Evolutionary conservation across 345 rosid species (phyloP), one percentile per base, ranked within the genome.

Genomic region (Physaria fendleri): DNA sequence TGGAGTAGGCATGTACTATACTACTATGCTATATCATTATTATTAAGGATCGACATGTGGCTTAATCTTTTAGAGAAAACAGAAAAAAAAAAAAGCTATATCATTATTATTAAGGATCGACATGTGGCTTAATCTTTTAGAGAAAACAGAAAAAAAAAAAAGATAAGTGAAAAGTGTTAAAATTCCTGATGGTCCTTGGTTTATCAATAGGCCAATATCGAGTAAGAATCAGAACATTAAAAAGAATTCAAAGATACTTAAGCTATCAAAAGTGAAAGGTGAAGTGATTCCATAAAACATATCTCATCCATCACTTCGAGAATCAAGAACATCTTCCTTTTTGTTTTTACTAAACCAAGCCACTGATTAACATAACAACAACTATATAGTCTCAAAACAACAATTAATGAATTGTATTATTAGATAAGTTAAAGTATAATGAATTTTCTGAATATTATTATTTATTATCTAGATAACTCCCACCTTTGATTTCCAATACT

Each of bases 251-350:
- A n/a, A 41, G 52, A 58, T 58, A 30, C 50, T 50, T 17, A 29
- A 59, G 24, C 39, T 59, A 48, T 18, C 24, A 49, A 50, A 41
- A 50, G 39, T 50, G 71, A 58, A 41, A 50, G 38, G 16, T 25
- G 65, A 24, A 24, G 46, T 67, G 66, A 51, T 51, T 51, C 72
- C 54, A 21, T 17, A 44, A 32, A 30, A 40, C 17, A 50, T 1
- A 58, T 67, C 41, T 33, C 55, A 68, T 22, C 72, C 60, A 68
- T 41, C 72, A 51, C 60, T 68, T 68, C 45, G 27, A 7, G 66
- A 59, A 41, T 67, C 66, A 67, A 59, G 60, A 67, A 67, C 47
- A 67, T 59, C 23, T 59, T 68, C 60, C 1, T 45, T 30, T 40
- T 35, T 49, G 3, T 58, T 20, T 37, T 20, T 14, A 30, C 25